phyloP scores from a whole-genome alignment of 495 filamentous ascomycete genomes.

The Penicillium psychrofluorescens region DNA sequence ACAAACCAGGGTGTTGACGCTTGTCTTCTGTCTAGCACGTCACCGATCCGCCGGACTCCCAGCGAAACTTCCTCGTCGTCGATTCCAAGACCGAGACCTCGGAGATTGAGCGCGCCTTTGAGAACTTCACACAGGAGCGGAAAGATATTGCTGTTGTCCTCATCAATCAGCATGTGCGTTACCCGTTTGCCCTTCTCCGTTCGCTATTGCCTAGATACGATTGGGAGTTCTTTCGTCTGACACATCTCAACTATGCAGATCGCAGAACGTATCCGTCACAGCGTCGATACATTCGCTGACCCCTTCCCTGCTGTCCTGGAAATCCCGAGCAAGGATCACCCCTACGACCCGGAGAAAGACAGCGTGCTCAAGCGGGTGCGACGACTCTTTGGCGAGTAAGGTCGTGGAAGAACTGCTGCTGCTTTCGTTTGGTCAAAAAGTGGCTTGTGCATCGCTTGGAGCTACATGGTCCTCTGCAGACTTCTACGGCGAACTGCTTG shows the following conservation, averaged over 20 bases:
- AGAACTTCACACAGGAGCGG: slow-evolving; percentile 75
- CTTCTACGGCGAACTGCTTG: neutral
- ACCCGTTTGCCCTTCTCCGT: too few relatives aligned
- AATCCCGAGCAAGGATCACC: slow-evolving; percentile 98
- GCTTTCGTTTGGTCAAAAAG: slow-evolving; percentile 4
- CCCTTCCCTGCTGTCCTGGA: slow-evolving; percentile 63
- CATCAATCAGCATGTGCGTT: slow-evolving; percentile 93
- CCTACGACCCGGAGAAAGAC: slow-evolving; percentile 98
- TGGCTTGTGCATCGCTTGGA: neutral
- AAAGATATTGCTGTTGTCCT: slow-evolving; percentile 95
- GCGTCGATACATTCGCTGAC: slow-evolving; percentile 48
- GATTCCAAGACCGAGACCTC: slow-evolving; percentile 84
- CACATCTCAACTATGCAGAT: slow-evolving; percentile 46
- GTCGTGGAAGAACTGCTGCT: neutral
- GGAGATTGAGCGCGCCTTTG: slow-evolving; percentile 86
- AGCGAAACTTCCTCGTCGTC: slow-evolving; percentile 97
- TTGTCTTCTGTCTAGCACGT: slow-evolving; percentile 50
- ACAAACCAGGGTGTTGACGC: neutral
- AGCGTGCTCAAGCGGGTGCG: slow-evolving; percentile 88
- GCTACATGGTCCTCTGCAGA: neutral
- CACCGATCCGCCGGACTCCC: slow-evolving; percentile 69
- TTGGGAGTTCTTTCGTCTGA: neutral
- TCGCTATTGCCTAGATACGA: too few relatives aligned
- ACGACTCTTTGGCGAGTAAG: slow-evolving; percentile 84
- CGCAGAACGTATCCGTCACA: slow-evolving; percentile 85